Base-by-base conservation (phyloP, 2,329 filamentous ascomycete species). In the Talaromyces sp. region DNA sequence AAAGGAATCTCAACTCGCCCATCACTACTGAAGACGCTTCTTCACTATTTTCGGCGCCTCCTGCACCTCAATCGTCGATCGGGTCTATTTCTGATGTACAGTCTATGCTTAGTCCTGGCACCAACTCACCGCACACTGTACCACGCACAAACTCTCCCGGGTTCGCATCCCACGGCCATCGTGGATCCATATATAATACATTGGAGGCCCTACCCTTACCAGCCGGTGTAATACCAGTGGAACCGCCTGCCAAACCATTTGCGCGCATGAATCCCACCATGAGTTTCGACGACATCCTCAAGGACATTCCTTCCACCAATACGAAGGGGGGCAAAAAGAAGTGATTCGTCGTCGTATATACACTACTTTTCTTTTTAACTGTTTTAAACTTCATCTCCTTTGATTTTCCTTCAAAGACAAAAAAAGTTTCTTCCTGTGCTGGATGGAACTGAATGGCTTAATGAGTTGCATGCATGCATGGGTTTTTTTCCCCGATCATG, bases 211-310 rank as follows among this genome's bases (percentile, higher is more conserved):
- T 81, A 33, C 79, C 79, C 2, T 67, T 81, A 16, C 79, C 79
- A 0, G 75, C 76, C 0, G 78, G 79, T 7, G 77, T 81, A 58
- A 73, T 75, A 7, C 78, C 79, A 10, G 72, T 79, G 45, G 76
- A 80, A 35, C 75, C 77, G 16, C 75, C 75, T 4, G 68, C 75
- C 24, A 73, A 79, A n/a, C 75, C 78, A 2, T 70, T 75, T 10
- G 78, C 75, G 60, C 74, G 75, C 24, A 75, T 79, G 68, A 82
- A 83, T 67, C 81, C 81, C 10, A 79, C 78, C 60, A 79, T 82
- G 74, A 82, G 79, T 61, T 83, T 83, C 67, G 81, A 82, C 66
- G 77, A 80, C 60, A 83, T 83, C 62, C 69, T 83, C 59, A 77
- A 75, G 65, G 76, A 77, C 54, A 75, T 79, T 57, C 75, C 74